phyloP scores from a whole-genome alignment of 2,329 filamentous ascomycete genomes.

The Fusarium sp. region DNA sequence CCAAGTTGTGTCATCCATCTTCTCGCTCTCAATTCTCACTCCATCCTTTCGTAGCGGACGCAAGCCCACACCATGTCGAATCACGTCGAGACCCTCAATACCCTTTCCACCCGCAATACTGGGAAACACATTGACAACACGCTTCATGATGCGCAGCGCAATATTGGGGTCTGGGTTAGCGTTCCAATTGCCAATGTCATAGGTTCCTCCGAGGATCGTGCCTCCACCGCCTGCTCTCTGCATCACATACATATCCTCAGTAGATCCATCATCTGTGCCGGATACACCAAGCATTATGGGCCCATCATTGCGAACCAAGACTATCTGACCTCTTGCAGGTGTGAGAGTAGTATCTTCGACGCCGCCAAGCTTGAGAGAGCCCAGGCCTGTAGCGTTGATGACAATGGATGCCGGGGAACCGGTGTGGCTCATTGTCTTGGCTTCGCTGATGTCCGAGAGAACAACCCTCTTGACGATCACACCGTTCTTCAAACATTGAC shows the following conservation, averaged over 20 bases:
- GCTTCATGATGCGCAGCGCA: conserved; percentile 83
- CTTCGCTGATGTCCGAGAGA: conserved; percentile 78
- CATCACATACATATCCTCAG: conserved; percentile 85
- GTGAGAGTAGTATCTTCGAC: conserved; percentile 79
- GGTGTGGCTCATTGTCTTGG: conserved; percentile 47
- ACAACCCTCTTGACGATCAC: conserved; percentile 73
- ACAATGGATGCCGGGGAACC: conserved; percentile 56
- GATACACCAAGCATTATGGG: conserved; percentile 74
- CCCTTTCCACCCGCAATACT: conserved; percentile 72
- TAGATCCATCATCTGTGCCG: conserved; percentile 77
- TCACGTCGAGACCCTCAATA: conserved; percentile 77
- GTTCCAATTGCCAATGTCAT: conserved; percentile 84
- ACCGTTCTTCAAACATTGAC: conserved; percentile 81
- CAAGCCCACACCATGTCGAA: conserved; percentile 85
- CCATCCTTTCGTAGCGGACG: conserved; percentile 80
- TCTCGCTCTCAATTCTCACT: conserved; percentile 75
- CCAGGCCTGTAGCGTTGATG: conserved; percentile 86
- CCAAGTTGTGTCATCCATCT: conserved; percentile 60
- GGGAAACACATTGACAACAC: conserved; percentile 74
- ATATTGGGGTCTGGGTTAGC: conserved; percentile 79
- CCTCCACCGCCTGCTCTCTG: conserved; percentile 80
- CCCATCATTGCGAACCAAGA: conserved; percentile 83
- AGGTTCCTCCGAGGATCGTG: conserved; percentile 84
- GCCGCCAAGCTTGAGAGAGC: conserved; percentile 80
- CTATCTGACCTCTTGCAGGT: conserved; percentile 84